Base-by-base conservation (phyloP, 2,329 filamentous ascomycete species). In the Ceratocystis huliohia region DNA sequence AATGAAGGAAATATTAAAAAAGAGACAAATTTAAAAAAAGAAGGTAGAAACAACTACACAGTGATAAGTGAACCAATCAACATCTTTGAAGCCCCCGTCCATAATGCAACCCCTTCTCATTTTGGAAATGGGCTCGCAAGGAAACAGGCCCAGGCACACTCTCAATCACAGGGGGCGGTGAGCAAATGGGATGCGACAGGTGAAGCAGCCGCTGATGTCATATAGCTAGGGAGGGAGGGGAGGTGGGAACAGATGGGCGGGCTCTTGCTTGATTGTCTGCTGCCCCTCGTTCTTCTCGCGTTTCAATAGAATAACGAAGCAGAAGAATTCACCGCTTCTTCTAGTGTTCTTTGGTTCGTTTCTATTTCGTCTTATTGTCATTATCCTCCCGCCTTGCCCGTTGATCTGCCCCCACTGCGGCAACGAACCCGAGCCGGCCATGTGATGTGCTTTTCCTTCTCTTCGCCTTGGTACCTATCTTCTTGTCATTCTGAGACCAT, bases 161-260 rank as follows among this genome's bases (percentile, higher is more conserved):
- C 53, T 37, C 53, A 57, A 57, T 57, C 53, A 57, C 53, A 57
- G 53, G 53, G 53, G 30, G 53, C 53, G 53, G 53, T 57, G 53
- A 57, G 53, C 22, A 57, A 57, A 30, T 28, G 53, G 53, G 25
- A 37, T 37, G 33, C 33, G 33, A 37, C 15, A 30, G 20, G 17
- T 56, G 22, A 25, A 56, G 53, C 33, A 22, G 22, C 53, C 25
- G 53, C 53, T 57, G 53, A 57, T 57, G 53, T 57, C 53, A 57
- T 57, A 15, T 22, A 17, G 15, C 25, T 3, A 30, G 25, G 53
- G 22, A 28, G 10, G 4, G 22, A 56, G 22, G 10, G 10, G 17
- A 8, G 8, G 53, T 15, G 22, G 15, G 53, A 33, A 33, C 5
- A 30, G 53, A 7, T 17, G n/a, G n/a, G 46, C 17, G n/a, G 17